Percentiles rank a stretch among this genome's conserved stretches.
These are phyloP conservation scores for Vachellia collinsii DNA, from an alignment of 306 rosid genomes.

Conservation along the genomic window DNA sequence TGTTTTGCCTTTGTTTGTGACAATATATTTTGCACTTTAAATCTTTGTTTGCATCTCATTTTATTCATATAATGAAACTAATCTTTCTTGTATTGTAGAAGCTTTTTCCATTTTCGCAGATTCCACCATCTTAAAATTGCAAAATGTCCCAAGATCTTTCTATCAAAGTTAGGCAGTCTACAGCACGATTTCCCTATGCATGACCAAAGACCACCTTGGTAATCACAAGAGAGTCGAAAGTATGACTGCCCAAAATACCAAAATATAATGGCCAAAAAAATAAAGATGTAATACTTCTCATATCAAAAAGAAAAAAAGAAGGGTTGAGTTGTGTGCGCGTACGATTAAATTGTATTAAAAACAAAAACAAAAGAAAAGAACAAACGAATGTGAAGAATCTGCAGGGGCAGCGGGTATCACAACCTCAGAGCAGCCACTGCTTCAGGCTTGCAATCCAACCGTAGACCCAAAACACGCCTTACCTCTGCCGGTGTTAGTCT, in stretches of 20 bases:
- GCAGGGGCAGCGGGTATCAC: neutral
- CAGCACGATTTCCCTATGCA: constrained; percentile 1
- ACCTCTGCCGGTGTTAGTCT: constrained; percentile 97
- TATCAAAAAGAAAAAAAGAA: neutral
- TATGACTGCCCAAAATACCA: constrained; percentile 23
- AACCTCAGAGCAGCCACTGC: constrained; percentile 80
- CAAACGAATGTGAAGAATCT: constrained; percentile 41
- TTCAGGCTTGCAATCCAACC: constrained; percentile 91
- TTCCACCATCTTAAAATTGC: neutral
- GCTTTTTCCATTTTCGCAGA: neutral
- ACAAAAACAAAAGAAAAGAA: constrained; percentile 39
- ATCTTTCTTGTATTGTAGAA: neutral
- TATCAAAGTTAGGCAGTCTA: constrained; percentile 28
- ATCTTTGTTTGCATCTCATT: neutral
- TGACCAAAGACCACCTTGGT: neutral
- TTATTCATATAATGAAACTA: too few relatives aligned
- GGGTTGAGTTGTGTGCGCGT: too few relatives aligned
- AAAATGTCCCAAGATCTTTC: neutral
- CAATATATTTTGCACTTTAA: neutral
- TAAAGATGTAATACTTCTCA: constrained; percentile 37
- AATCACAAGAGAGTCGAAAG: too few relatives aligned
- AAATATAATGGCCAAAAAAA: constrained; percentile 23
- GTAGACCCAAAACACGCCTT: constrained; percentile 81
- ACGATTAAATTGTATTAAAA: neutral
- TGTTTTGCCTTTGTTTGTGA: neutral